phyloP scores from a whole-genome alignment of 164 flowering plant genomes.

The Brasenia schreberi region DNA sequence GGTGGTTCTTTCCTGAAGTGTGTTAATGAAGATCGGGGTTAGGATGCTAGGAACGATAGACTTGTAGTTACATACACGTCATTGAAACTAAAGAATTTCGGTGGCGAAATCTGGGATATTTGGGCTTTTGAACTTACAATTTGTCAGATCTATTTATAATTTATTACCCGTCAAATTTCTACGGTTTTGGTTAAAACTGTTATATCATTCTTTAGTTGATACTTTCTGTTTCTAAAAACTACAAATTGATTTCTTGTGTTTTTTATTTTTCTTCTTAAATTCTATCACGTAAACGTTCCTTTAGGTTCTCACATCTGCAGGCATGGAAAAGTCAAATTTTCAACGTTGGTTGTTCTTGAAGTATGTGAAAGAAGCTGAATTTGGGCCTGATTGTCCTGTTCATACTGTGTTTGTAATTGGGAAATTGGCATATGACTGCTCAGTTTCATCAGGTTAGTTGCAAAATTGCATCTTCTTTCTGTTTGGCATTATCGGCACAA shows the following conservation, averaged over 20 bases:
- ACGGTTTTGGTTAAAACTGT: background rate
- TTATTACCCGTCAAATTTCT: background rate
- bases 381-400: slow-evolving; percentile 54
- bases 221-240: background rate
- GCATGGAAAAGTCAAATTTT: slow-evolving; percentile 13
- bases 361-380: slow-evolving; percentile 62
- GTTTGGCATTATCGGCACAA: no score
- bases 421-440: slow-evolving; percentile 16
- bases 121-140: background rate
- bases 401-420: slow-evolving; percentile 48
- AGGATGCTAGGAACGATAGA: no score
- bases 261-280: background rate
- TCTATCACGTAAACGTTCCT: background rate
- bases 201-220: background rate
- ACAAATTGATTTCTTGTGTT: background rate
- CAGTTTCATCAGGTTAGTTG: slow-evolving; percentile 29
- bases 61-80: no score
- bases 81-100: no score
- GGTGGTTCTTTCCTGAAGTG: background rate
- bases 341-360: slow-evolving; percentile 44
- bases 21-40: background rate
- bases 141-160: background rate
- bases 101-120: background rate
- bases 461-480: background rate
- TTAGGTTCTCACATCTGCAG: slow-evolving; percentile 48